phyloP scores from a whole-genome alignment of 352 stramenopile genomes.

The Pythium plurisporium region DNA sequence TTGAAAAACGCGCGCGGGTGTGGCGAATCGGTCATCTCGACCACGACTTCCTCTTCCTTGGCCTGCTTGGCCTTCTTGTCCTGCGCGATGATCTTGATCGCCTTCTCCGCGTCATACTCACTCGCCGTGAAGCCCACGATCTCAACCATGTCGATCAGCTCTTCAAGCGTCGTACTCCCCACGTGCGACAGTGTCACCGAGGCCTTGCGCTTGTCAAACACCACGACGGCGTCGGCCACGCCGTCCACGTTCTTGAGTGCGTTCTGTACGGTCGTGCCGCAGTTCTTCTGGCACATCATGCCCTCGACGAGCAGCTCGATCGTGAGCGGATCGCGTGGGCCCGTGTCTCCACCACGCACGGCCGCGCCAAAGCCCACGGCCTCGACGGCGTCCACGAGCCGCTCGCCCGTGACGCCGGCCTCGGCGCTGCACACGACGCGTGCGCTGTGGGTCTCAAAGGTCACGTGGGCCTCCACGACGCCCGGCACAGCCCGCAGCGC shows the following conservation, averaged over 20 bases:
- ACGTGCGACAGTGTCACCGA: conserved; percentile 45
- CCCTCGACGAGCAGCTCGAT: conserved; percentile 83
- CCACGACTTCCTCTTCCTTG: conserved; percentile 28
- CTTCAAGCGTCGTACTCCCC: conserved; percentile 47
- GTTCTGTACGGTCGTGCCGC: conserved; percentile 88
- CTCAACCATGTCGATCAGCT: conserved; percentile 75
- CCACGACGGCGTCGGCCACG: conserved; percentile 62
- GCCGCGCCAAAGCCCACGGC: conserved; percentile 68
- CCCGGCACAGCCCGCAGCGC: conserved; percentile 63
- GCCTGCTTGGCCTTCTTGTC: conserved; percentile 33
- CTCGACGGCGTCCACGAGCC: conserved; percentile 76
- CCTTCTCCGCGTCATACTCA: conserved; percentile 52
- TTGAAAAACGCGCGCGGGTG: conserved; percentile 49
- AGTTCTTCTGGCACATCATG: conserved; percentile 96
- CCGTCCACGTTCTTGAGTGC: conserved; percentile 74
- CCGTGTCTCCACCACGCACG: conserved; percentile 20
- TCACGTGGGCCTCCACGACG: conserved; percentile 62
- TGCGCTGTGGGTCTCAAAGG: conserved; percentile 58
- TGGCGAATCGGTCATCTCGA: conserved; percentile 32
- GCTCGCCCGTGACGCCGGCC: conserved; percentile 29
- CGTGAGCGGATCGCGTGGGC: conserved; percentile 26
- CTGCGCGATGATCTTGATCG: conserved; percentile 44
- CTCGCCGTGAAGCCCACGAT: conserved; percentile 62
- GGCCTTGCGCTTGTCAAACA: conserved; percentile 67
- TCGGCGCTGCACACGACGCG: conserved; percentile 47